Base-by-base conservation (phyloP, 768 basidiomycete genomes). In the Galerina sulciceps region DNA sequence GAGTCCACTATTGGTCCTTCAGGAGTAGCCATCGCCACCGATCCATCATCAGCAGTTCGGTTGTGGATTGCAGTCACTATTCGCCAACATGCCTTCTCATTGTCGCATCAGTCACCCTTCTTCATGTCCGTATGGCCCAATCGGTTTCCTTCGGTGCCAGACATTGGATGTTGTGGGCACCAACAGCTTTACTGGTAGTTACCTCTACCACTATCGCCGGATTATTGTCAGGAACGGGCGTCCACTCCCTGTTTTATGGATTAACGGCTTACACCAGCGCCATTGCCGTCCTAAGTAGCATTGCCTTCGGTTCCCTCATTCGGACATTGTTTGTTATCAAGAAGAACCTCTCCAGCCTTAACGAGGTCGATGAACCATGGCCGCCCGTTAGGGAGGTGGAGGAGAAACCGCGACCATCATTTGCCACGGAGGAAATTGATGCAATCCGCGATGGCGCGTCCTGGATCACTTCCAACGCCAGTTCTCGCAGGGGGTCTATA, bases 141-240 rank as follows among this genome's bases (percentile, higher is more conserved):
- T 82, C 90, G 0, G 82, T 90, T 10, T 82, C 86, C 9, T 89
- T 90, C 61, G 89, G 90, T 13, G 60, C 67, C n/a, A 85, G 75
- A 49, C 88, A 91, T 60, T 90, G 87, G 86, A 84, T 89, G 79
- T 68, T 92, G 35, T 90, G 87, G 87, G 81, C 77, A 9, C 90
- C 90, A 1, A 84, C 83, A 2, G 55, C 85, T 10, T 60, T 89
- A 53, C 72, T 91, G 10, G 75, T 79, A 26, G 61, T 78, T 22
- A 79, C 82, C 0, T 88, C 89, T 4, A 89, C 88, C 10, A 76
- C 79, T 15, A 71, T 87, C 23, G 84, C 86, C 0, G 85, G 81
- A 23, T 75, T 87, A 11, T 70, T 91, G 23, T 78, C 89, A 8
- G 81, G 77, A 15, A 78, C 81, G 10, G 81, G 79, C 31, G 71